phyloP scores from a whole-genome alignment of 805 yeast species.

The Cyberlindnera nakhonratchasimensis region DNA sequence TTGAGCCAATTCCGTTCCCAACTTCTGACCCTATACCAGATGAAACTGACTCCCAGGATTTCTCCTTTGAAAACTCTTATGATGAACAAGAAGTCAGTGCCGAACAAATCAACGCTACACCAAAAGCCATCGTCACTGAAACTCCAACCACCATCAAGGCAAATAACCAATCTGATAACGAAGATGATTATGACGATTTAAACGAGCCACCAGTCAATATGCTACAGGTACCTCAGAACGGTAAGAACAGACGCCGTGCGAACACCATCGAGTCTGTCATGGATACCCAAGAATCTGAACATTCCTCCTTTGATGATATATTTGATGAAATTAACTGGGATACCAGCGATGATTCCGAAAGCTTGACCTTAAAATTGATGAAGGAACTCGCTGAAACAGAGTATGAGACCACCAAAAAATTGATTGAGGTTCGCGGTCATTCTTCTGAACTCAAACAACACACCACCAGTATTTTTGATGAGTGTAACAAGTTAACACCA shows the following conservation, averaged over 20 bases:
- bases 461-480: constrained; percentile 42
- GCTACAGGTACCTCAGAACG: constrained; percentile 8
- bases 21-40: background rate
- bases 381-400: constrained; percentile 60
- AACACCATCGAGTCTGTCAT: constrained; percentile 32
- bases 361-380: constrained; percentile 53
- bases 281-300: constrained; percentile 25
- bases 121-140: constrained; percentile 3
- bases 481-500: constrained; percentile 55
- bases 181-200: constrained; percentile 22
- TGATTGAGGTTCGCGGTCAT: constrained; percentile 47
- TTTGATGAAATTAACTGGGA: constrained; percentile 80
- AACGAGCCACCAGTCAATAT: constrained; percentile 7
- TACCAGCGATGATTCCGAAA: constrained; percentile 57
- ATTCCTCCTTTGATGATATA: constrained; percentile 51
- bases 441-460: constrained; percentile 41
- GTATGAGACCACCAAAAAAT: constrained; percentile 54
- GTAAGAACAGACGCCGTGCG: constrained; percentile 21
- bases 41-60: constrained; percentile 14
- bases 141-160: constrained; percentile 20
- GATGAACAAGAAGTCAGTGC: constrained; percentile 13
- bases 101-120: constrained; percentile 11
- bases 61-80: constrained; percentile 22
- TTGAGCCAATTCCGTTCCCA: constrained; percentile 7
- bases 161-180: constrained; percentile 18